Conservation (phyloP, 495 filamentous ascomycete genomes). For the Chaetomium tenue region DNA sequence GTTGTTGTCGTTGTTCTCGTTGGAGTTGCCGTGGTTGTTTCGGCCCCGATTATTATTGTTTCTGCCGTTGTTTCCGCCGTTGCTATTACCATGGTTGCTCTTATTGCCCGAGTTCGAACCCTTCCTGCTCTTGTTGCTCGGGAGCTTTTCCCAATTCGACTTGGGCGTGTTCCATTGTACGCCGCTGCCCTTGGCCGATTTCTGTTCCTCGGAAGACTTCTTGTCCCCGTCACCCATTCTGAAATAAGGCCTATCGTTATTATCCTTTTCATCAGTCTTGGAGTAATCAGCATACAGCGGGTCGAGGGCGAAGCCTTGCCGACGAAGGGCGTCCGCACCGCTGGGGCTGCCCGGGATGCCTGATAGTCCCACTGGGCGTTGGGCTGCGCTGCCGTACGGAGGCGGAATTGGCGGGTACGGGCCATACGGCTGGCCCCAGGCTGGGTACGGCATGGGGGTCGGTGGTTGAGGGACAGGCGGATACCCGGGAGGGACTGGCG, state of each 20-base stretch:
- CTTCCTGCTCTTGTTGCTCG: slow-evolving; percentile 9
- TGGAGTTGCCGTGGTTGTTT: slow-evolving; percentile 14
- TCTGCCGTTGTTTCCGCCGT: background rate
- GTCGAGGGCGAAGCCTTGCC: slow-evolving; percentile 8
- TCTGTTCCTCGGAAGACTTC: background rate
- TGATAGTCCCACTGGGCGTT: background rate
- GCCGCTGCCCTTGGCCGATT: background rate
- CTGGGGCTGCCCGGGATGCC: slow-evolving; percentile 11
- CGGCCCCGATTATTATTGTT: slow-evolving; percentile 11
- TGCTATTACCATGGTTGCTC: background rate
- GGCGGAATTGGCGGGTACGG: background rate
- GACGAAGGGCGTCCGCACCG: slow-evolving; percentile 1
- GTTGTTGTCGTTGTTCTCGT: slow-evolving; percentile 15
- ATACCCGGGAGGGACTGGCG: background rate
- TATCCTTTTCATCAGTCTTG: background rate
- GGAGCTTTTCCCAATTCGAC: background rate
- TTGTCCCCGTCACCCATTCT: background rate
- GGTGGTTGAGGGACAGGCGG: background rate
- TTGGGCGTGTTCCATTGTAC: background rate
- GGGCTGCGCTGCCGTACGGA: background rate
- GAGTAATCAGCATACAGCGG: slow-evolving; percentile 2
- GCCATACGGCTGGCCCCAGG: slow-evolving; percentile 2
- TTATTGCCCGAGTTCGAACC: background rate
- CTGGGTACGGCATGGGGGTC: slow-evolving; percentile 1
- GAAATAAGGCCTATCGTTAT: background rate